Conservation (phyloP, 345 rosid species). For the Camelina neglecta region DNA sequence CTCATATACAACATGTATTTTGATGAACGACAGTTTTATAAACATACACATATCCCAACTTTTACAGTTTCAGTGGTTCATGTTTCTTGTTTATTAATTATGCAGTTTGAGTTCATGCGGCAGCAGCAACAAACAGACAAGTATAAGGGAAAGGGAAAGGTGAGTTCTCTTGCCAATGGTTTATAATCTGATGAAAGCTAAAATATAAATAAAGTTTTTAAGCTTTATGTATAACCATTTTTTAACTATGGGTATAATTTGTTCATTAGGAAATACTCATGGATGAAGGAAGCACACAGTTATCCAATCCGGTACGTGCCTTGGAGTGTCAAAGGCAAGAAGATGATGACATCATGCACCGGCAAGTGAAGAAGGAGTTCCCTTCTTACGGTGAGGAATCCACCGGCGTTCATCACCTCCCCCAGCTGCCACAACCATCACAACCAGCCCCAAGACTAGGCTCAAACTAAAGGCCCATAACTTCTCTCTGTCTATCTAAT, state of each 20-base stretch:
- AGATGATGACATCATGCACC: constrained; percentile 19
- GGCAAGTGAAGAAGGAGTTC: constrained; percentile 12
- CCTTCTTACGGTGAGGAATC: constrained; percentile 5
- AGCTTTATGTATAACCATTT: not conserved
- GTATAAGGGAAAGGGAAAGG: constrained; percentile 24
- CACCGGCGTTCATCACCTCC: constrained; percentile 28
- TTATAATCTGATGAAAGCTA: not conserved
- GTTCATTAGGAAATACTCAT: constrained; percentile 5
- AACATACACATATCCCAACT: not conserved
- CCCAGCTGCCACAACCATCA: not conserved
- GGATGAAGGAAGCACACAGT: constrained; percentile 23
- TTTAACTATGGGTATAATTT: not conserved
- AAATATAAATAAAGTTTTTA: not conserved
- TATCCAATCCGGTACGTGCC: constrained; percentile 8
- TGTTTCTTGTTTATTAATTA: not conserved
- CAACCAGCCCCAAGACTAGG: not conserved
- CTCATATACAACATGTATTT: not conserved
- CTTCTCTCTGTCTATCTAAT: not conserved
- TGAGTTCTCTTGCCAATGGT: constrained; percentile 13
- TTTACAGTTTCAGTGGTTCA: not conserved
- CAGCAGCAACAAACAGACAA: constrained; percentile 7
- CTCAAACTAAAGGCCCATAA: not conserved
- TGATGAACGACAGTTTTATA: not conserved
- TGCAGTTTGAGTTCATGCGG: constrained; percentile 31
- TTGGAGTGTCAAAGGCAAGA: constrained; percentile 8